Evolutionary conservation across 768 basidiomycete genomes (phyloP).

Genomic region (Tremella yokohamensis): DNA sequence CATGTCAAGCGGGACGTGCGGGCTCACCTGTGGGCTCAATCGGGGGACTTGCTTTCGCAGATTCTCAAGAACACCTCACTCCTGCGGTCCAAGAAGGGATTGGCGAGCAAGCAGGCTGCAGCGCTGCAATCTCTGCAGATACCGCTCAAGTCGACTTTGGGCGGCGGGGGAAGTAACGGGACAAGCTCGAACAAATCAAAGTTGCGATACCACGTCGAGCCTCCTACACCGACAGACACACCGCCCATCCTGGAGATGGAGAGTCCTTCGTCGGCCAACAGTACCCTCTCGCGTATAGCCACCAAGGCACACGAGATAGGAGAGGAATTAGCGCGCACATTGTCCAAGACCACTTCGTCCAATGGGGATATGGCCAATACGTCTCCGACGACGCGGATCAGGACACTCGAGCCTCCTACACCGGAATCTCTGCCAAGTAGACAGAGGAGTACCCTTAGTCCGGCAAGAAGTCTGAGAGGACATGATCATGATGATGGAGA

Average conservation of each 20-base stretch:
- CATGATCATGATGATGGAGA: conserved; percentile 8
- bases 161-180: neutral
- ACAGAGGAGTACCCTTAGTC: neutral
- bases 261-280: neutral
- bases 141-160: neutral
- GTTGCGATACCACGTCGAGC: conserved; percentile 14
- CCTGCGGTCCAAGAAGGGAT: conserved; percentile 28
- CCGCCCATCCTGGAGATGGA: neutral
- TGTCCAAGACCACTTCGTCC: neutral
- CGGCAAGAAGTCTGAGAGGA: neutral
- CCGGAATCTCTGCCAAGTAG: neutral
- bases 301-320: conserved; percentile 3
- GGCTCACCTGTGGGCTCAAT: conserved; percentile 21
- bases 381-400: neutral
- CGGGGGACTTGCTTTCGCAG: conserved; percentile 26
- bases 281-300: neutral
- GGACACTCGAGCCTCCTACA: neutral
- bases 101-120: conserved; percentile 13
- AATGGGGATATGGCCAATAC: neutral
- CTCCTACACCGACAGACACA: conserved; percentile 5
- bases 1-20: conserved; percentile 39
- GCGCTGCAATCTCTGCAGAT: neutral
- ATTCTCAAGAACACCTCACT: conserved; percentile 27
- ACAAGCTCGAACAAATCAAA: conserved; percentile 5
- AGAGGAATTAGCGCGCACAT: neutral